Evolutionary conservation across 2,329 filamentous ascomycete species (phyloP), one percentile per base, ranked within the genome.

Genomic region (Tympanopsis confertula): DNA sequence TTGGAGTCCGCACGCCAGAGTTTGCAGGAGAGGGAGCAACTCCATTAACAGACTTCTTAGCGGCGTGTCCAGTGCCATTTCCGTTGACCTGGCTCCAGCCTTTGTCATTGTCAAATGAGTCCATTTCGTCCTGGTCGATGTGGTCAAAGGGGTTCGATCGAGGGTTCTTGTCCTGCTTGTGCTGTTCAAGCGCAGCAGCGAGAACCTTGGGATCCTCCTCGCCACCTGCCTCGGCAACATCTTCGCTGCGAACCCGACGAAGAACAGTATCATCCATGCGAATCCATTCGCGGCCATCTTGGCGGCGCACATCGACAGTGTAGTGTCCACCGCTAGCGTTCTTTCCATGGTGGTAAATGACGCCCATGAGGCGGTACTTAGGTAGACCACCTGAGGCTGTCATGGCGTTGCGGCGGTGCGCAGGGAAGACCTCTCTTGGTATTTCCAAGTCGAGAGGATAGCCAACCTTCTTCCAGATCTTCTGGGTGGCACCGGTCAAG

Each of bases 391-490:
- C 78, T 45, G 81, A 77, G 13, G 74, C 66, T 19, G 71, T 66
- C 44, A 84, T 65, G 33, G 70, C 69, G 46, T 77, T 78, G 38
- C 82, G 76, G 55, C 79, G 82, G 50, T 82, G 74, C 20, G 81
- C 77, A 10, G 87, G 82, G 51, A 98, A 82, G 7, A 86, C 82
- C 53, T 96, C 89, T 40, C 81, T 82, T 1, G 91, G 91, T 44
- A 98, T 86, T 55, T 96, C 89, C 37, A 98, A 69, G 51, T 96
- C 88, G 19, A 98, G 66, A 0, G 91, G 91, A 52, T 98, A 98
- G 15, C 87, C 89, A 41, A 98, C 71, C 64, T 89, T 94, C 66
- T 96, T 98, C 86, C 89, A 95, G 45, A 96, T 94, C 68, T 98
- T 98, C 51, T 94, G 82, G 1, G 87, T 94, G 18, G 87, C 87